phyloP scores from a whole-genome alignment of 2,329 filamentous ascomycete species.

The Domatiomyces catenatus region DNA sequence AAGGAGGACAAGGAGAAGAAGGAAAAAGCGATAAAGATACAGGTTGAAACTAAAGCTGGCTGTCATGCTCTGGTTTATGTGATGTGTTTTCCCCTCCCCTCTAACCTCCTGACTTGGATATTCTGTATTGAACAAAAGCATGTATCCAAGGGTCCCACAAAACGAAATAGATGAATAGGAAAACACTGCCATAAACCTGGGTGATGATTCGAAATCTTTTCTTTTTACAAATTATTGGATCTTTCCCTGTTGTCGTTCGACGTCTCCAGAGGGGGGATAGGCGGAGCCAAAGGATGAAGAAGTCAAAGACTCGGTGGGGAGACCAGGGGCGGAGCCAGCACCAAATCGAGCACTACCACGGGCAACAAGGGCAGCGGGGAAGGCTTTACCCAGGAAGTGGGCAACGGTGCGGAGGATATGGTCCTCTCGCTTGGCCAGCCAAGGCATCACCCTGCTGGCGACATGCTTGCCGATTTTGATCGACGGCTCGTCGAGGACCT shows the following conservation, averaged over 20 bases:
- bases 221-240: background rate
- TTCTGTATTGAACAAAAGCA: too few species aligned
- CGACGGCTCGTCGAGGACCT: constrained; percentile 1
- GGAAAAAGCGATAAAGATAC: too few species aligned
- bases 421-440: background rate
- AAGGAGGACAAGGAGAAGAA: too few species aligned
- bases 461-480: background rate
- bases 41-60: too few species aligned
- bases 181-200: too few species aligned
- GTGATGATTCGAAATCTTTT: too few species aligned
- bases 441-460: background rate
- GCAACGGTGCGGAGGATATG: background rate
- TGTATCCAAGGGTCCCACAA: too few species aligned
- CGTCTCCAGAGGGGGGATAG: background rate
- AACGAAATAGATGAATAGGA: too few species aligned
- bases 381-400: background rate
- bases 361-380: background rate
- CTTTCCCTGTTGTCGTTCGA: background rate
- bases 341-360: background rate
- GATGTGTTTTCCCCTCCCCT: too few species aligned
- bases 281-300: background rate
- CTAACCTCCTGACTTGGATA: too few species aligned
- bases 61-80: too few species aligned
- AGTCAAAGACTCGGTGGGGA: background rate
- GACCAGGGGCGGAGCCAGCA: background rate